phyloP scores from a whole-genome alignment of 2,329 filamentous ascomycete genomes.

The Graphium sp. region DNA sequence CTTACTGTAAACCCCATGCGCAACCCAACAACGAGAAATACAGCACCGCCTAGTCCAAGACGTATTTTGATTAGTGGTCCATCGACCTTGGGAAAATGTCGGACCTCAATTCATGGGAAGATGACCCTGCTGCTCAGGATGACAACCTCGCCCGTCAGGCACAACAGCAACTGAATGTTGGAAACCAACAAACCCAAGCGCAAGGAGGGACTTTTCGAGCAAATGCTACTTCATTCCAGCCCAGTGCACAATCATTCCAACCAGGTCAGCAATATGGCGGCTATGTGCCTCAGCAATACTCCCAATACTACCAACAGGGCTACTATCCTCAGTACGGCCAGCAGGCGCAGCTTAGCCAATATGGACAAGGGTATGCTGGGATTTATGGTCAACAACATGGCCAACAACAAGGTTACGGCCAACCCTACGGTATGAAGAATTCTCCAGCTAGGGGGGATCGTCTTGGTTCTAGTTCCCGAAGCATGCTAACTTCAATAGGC shows the following conservation, averaged over 20 bases:
- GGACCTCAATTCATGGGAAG: conserved; percentile 89
- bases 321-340: conserved; percentile 44
- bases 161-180: conserved; percentile 60
- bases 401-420: conserved; percentile 31
- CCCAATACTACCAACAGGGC: conserved; percentile 31
- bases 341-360: conserved; percentile 28
- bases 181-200: conserved; percentile 29
- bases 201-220: conserved; percentile 28
- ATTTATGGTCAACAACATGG: conserved; percentile 33
- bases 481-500: too few species aligned
- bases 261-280: conserved; percentile 54
- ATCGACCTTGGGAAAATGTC: too few species aligned
- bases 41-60: too few species aligned
- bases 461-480: too few species aligned
- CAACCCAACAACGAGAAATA: too few species aligned
- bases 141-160: conserved; percentile 63
- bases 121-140: conserved; percentile 64
- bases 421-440: conserved; percentile 15
- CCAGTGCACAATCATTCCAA: conserved; percentile 52
- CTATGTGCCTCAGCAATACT: conserved; percentile 35
- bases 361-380: too few species aligned
- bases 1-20: too few species aligned
- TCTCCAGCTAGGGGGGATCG: too few species aligned
- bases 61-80: too few species aligned
- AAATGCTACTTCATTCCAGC: conserved; percentile 52